These are phyloP conservation scores for Anthracocystis setariae DNA, from an alignment of 1,284 basidiomycete species.

Conservation along the genomic window DNA sequence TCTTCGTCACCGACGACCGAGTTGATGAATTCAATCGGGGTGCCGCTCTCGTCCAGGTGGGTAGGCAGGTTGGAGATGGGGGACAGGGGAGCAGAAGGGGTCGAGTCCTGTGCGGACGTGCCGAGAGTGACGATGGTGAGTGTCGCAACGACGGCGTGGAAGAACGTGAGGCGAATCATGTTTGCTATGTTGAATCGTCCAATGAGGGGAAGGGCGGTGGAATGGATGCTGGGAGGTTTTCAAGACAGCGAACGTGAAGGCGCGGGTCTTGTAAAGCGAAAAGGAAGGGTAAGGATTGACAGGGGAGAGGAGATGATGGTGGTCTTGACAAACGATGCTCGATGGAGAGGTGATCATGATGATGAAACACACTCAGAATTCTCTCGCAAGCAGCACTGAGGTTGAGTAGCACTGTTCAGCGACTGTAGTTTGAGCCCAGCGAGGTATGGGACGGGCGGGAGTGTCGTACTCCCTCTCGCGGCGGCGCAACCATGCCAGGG, in stretches of 20 bases:
- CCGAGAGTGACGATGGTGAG: conserved; percentile 22
- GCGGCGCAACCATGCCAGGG: conserved; percentile 1
- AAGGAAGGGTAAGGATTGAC: background rate
- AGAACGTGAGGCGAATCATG: conserved; percentile 29
- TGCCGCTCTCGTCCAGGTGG: conserved; percentile 50
- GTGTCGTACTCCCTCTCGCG: conserved; percentile 1
- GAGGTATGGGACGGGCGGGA: conserved; percentile 1
- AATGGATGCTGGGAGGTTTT: background rate
- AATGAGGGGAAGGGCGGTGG: no score
- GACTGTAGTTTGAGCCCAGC: no score
- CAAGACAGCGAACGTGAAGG: background rate
- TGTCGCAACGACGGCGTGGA: conserved; percentile 24
- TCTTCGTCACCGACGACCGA: conserved; percentile 51
- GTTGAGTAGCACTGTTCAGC: no score
- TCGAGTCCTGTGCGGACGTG: conserved; percentile 6
- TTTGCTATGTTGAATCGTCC: background rate
- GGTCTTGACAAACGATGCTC: background rate
- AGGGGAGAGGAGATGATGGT: conserved; percentile 5
- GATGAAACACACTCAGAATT: no score
- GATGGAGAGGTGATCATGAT: no score
- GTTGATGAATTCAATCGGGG: conserved; percentile 53
- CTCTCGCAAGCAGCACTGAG: no score
- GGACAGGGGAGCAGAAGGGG: background rate
- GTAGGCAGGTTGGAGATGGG: conserved; percentile 1
- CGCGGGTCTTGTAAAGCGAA: background rate